Percentiles rank a stretch among this genome's conserved stretches.
These are phyloP conservation scores for Huntiella savannae DNA, from an alignment of 2,329 filamentous ascomycete species.

Conservation along the genomic window DNA sequence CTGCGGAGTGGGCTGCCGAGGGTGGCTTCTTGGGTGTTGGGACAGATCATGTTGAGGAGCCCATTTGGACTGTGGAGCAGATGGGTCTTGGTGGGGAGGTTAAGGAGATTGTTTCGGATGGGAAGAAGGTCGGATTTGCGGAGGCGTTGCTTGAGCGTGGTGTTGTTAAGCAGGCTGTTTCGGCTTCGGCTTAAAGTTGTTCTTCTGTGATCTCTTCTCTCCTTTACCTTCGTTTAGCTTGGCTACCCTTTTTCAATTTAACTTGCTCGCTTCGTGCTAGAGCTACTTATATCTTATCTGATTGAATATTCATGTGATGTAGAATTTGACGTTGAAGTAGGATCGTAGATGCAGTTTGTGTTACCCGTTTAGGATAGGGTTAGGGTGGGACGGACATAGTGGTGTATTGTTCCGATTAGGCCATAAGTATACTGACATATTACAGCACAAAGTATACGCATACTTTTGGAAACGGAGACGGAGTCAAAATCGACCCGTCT, in stretches of 20 bases:
- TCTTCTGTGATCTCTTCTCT: background rate
- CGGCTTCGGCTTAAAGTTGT: background rate
- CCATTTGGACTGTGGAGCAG: conserved; percentile 87
- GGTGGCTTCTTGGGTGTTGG: conserved; percentile 94
- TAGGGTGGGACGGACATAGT: too few species aligned
- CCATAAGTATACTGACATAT: too few species aligned
- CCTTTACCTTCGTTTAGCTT: background rate
- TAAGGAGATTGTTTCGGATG: conserved; percentile 36
- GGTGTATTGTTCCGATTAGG: too few species aligned
- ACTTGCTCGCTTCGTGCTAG: background rate
- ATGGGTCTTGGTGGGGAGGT: conserved; percentile 53
- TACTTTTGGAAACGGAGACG: too few species aligned
- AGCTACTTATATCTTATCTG: background rate
- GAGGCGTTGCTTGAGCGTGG: background rate
- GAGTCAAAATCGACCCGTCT: too few species aligned
- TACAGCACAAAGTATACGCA: too few species aligned
- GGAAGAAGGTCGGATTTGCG: background rate
- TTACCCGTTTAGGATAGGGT: too few species aligned
- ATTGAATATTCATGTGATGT: background rate
- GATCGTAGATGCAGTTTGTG: too few species aligned
- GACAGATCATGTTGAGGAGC: conserved; percentile 41
- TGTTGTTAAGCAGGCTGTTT: conserved; percentile 5
- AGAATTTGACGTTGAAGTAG: background rate
- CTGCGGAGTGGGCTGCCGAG: conserved; percentile 73
- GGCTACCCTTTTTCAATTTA: background rate